A percentile compares a stretch with the other conserved stretches of the same genome.
Evolutionary conservation across 371 early-diverging fungal species (phyloP).

Genomic region (Sporodiniella umbellata): DNA sequence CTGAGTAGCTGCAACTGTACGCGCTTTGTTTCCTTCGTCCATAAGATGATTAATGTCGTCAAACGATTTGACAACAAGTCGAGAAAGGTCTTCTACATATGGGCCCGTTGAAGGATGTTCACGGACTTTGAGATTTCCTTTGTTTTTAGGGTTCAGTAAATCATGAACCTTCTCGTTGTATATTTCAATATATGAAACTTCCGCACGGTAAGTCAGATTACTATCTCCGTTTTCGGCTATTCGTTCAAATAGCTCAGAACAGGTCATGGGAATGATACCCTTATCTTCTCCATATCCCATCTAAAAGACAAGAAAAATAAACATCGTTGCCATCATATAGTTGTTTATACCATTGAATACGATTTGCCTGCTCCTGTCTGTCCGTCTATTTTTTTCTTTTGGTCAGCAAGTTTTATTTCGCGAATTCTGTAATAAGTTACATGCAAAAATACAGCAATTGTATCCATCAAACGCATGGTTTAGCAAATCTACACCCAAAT

Average conservation of each 20-base stretch:
- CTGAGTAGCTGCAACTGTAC: constrained; percentile 92
- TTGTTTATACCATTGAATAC: constrained; percentile 62
- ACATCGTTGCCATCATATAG: neutral
- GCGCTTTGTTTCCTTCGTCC: constrained; percentile 88
- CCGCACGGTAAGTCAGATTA: constrained; percentile 63
- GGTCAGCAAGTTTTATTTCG: neutral
- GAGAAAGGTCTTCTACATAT: constrained; percentile 90
- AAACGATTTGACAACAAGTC: constrained; percentile 74
- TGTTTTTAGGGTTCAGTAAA: constrained; percentile 78
- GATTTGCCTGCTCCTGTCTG: constrained; percentile 88
- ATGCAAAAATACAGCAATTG: constrained; percentile 88
- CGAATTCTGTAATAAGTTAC: constrained; percentile 30
- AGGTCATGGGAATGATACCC: constrained; percentile 82
- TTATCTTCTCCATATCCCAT: constrained; percentile 72
- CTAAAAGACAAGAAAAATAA: constrained; percentile 9
- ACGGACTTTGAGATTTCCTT: constrained; percentile 79
- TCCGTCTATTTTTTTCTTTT: constrained; percentile 57
- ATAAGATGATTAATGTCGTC: constrained; percentile 76
- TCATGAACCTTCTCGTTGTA: constrained; percentile 93
- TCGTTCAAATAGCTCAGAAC: constrained; percentile 73
- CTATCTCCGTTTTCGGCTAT: constrained; percentile 47
- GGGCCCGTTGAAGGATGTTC: constrained; percentile 90
- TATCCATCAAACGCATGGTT: constrained; percentile 88
- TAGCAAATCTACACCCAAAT: constrained; percentile 74
- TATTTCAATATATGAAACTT: constrained; percentile 86